phyloP scores from a whole-genome alignment of 208 protist species.

The Phytomonas francai region DNA sequence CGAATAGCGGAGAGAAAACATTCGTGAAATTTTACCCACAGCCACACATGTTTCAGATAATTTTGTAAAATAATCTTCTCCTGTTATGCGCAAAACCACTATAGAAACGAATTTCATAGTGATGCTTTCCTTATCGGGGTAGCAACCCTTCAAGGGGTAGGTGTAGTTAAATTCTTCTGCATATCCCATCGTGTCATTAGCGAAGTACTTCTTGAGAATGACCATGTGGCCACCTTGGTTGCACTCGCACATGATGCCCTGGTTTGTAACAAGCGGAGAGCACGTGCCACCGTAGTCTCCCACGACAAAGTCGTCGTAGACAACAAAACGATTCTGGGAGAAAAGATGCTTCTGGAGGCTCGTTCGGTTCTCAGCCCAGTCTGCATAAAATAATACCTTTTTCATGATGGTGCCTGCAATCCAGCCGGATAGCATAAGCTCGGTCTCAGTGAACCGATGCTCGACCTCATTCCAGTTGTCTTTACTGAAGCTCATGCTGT shows the following conservation, averaged over 20 bases:
- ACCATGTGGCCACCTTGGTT: slow-evolving; percentile 19
- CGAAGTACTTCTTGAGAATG: slow-evolving; percentile 1
- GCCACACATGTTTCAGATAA: not conserved
- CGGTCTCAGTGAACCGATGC: slow-evolving; percentile 4
- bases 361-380: slow-evolving; percentile 7
- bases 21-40: not conserved
- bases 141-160: not conserved
- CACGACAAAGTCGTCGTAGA: slow-evolving; percentile 38
- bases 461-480: slow-evolving; percentile 13
- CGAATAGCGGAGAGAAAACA: not conserved
- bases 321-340: slow-evolving; percentile 41
- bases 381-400: slow-evolving; percentile 10
- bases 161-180: not conserved
- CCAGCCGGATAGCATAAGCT: slow-evolving; percentile 42
- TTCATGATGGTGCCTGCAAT: slow-evolving; percentile 21
- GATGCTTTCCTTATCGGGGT: not conserved
- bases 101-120: not conserved
- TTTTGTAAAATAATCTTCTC: not conserved
- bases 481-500: slow-evolving; percentile 5
- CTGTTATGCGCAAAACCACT: not conserved
- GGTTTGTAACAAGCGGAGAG: not conserved
- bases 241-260: slow-evolving; percentile 33
- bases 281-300: slow-evolving; percentile 49
- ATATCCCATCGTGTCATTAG: not conserved
- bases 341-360: slow-evolving; percentile 22